Evolutionary conservation across 2,329 filamentous ascomycete species (phyloP).

Genomic region (Fusarium falciforme): DNA sequence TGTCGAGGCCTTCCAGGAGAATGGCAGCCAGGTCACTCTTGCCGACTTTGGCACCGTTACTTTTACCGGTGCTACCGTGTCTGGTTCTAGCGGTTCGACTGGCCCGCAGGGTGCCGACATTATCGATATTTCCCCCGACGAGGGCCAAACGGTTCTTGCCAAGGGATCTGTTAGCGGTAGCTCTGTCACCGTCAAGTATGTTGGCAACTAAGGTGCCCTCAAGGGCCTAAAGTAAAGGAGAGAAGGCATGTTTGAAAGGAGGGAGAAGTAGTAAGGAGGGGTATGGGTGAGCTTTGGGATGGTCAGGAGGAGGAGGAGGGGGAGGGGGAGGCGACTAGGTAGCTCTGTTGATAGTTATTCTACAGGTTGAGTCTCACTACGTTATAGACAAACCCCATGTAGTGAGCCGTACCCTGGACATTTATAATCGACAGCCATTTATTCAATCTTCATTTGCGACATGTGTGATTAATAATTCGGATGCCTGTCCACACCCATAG

Average conservation of each 20-base stretch:
- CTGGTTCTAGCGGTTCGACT: conserved; percentile 22
- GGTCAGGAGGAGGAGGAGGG: neutral
- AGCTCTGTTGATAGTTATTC: neutral
- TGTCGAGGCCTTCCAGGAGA: conserved; percentile 59
- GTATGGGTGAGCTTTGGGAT: neutral
- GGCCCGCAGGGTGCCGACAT: conserved; percentile 2
- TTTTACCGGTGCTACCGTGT: conserved; percentile 40
- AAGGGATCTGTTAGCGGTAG: conserved; percentile 3
- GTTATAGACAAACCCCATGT: neutral
- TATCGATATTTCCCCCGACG: conserved; percentile 9
- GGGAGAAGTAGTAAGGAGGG: neutral
- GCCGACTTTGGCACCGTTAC: conserved; percentile 47
- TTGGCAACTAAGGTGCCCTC: neutral
- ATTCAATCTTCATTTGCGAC: neutral
- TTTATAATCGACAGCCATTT: neutral
- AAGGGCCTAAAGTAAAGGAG: neutral
- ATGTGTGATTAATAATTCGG: neutral
- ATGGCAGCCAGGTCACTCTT: conserved; percentile 41
- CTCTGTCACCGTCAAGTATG: conserved; percentile 8
- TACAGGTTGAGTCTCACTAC: neutral
- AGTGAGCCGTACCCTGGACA: neutral
- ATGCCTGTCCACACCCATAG: neutral
- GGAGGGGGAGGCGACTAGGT: neutral
- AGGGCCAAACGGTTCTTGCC: conserved; percentile 7
- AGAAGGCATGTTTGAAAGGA: neutral